Conservation (phyloP, 2,329 filamentous ascomycete species). For the Aspergillus sp. region DNA sequence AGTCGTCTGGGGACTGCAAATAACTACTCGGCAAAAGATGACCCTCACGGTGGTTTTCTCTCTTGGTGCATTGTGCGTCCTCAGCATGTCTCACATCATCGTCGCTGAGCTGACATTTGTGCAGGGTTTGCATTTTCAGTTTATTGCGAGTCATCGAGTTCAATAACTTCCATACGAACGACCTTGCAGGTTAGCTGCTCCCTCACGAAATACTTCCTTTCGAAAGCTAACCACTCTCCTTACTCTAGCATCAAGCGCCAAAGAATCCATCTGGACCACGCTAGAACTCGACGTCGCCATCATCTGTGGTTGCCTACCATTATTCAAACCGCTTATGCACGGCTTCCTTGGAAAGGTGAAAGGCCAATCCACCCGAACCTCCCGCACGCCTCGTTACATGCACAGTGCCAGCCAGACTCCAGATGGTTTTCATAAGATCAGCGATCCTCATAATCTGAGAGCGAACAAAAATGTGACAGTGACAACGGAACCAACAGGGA, state of each 20-base stretch:
- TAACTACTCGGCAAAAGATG: neutral
- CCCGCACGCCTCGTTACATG: conserved; percentile 5
- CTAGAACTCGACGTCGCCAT: conserved; percentile 21
- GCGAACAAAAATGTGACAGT: conserved; percentile 1
- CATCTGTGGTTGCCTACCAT: conserved; percentile 20
- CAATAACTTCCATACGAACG: conserved; percentile 6
- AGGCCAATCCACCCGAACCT: neutral
- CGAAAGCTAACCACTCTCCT: neutral
- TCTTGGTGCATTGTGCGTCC: conserved; percentile 4
- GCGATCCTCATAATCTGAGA: neutral
- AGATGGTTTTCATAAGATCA: conserved; percentile 11
- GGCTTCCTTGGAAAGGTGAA: conserved; percentile 10
- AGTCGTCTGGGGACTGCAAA: conserved; percentile 5
- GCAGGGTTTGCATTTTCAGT: conserved; percentile 6
- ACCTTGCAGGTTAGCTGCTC: conserved; percentile 7
- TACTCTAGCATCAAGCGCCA: conserved; percentile 20
- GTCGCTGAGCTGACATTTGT: neutral
- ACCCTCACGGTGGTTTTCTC: conserved; percentile 3
- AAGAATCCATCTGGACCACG: conserved; percentile 21
- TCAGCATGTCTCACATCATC: too few species aligned
- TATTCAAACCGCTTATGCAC: conserved; percentile 18
- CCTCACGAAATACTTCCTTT: neutral
- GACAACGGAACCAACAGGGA: neutral
- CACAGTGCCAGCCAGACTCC: neutral
- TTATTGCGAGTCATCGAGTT: conserved; percentile 7